Percentiles rank a stretch among this genome's conserved stretches.
Conservation (phyloP, 2,329 filamentous ascomycete species). For the Alternaria rosae region DNA sequence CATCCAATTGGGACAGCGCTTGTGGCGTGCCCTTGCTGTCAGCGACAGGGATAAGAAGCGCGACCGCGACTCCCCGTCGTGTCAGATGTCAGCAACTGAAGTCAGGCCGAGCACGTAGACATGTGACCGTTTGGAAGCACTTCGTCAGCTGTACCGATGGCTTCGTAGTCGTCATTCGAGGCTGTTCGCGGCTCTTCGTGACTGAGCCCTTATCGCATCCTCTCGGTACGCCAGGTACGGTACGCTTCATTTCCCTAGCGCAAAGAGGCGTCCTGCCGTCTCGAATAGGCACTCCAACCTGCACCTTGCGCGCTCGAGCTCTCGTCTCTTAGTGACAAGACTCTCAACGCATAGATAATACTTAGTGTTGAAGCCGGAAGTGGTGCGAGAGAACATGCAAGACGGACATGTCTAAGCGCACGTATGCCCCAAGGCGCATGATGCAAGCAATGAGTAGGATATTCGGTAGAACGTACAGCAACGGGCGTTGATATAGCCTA, state of each 20-base stretch:
- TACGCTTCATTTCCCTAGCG: slow-evolving; percentile 6
- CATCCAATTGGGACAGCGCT: neutral
- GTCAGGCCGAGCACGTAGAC: slow-evolving; percentile 8
- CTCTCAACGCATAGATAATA: neutral
- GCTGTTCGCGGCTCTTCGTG: neutral
- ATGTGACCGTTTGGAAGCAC: slow-evolving; percentile 10
- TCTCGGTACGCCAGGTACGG: neutral
- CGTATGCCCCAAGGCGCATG: neutral
- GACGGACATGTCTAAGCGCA: neutral
- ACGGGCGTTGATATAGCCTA: neutral
- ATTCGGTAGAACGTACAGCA: neutral
- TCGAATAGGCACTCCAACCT: slow-evolving; percentile 4
- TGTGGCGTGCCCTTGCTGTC: neutral
- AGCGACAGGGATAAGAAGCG: slow-evolving; percentile 4
- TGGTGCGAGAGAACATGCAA: neutral
- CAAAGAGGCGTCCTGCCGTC: slow-evolving; percentile 8
- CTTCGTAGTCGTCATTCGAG: neutral
- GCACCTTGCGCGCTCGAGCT: neutral
- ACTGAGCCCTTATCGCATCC: neutral
- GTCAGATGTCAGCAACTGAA: neutral
- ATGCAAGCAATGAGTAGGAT: neutral
- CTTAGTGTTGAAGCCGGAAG: neutral
- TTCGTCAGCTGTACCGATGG: neutral
- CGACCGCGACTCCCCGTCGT: neutral
- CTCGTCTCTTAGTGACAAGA: neutral